A percentile compares a stretch with the other conserved stretches of the same genome.
These are phyloP conservation scores for Xylaria scruposa DNA, from an alignment of 495 filamentous ascomycete species.

Conservation along the genomic window DNA sequence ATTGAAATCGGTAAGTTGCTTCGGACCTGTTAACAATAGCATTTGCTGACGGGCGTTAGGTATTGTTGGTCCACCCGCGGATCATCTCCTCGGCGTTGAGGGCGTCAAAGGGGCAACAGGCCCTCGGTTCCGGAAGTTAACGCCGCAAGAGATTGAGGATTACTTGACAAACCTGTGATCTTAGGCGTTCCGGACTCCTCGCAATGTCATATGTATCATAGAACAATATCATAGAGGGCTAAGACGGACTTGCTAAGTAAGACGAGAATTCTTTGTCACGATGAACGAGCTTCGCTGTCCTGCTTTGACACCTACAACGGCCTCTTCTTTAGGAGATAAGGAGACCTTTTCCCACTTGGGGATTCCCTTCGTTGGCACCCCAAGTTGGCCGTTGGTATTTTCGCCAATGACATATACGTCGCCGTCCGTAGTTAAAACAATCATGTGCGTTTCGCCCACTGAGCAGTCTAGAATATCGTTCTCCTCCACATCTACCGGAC, in stretches of 20 bases:
- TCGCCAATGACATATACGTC: constrained; percentile 63
- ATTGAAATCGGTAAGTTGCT: constrained; percentile 87
- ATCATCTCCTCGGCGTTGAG: constrained; percentile 90
- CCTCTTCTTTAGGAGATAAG: constrained; percentile 37
- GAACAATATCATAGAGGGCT: constrained; percentile 48
- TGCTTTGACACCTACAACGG: constrained; percentile 50
- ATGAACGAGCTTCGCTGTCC: constrained; percentile 55
- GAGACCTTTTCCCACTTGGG: constrained; percentile 44
- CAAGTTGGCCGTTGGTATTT: constrained; percentile 66
- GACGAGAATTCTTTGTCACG: constrained; percentile 34
- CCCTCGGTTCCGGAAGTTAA: constrained; percentile 94
- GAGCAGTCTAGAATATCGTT: constrained; percentile 61
- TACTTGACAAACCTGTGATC: constrained; percentile 93
- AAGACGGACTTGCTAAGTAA: constrained; percentile 36
- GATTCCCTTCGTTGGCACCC: constrained; percentile 40
- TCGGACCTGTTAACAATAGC: not conserved
- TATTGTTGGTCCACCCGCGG: constrained; percentile 92
- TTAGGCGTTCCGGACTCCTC: constrained; percentile 28
- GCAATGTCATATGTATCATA: constrained; percentile 48
- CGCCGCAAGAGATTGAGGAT: constrained; percentile 97
- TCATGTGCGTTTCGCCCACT: constrained; percentile 63
- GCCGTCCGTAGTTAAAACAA: constrained; percentile 58
- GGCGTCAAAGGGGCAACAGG: constrained; percentile 89
- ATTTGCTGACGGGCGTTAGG: constrained; percentile 62
- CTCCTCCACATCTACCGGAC: constrained; percentile 46